Conservation (phyloP, 2,329 filamentous ascomycete species). For the Sporothrix brasiliensis region DNA sequence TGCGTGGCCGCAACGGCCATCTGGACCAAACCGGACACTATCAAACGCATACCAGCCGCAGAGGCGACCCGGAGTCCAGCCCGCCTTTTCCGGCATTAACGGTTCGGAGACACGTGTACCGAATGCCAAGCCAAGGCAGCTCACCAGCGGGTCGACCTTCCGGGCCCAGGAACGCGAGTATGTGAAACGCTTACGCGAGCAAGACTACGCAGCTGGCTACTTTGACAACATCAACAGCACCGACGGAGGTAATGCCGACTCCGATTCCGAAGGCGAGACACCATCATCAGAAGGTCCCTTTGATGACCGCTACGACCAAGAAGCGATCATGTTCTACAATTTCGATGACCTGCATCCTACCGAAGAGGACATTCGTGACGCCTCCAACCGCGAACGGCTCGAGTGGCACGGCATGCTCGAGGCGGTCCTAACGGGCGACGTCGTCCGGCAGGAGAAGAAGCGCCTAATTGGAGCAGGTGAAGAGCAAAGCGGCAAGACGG, state of each 20-base stretch:
- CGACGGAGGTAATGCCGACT: slow-evolving; percentile 67
- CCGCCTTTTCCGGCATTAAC: slow-evolving; percentile 41
- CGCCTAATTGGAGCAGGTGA: slow-evolving; percentile 78
- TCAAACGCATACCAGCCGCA: slow-evolving; percentile 78
- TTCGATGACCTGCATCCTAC: slow-evolving; percentile 88
- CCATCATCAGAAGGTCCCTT: slow-evolving; percentile 81
- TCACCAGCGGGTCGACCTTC: slow-evolving; percentile 53
- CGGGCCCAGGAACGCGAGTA: slow-evolving; percentile 92
- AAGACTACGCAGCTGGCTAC: slow-evolving; percentile 65
- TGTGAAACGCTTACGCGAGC: slow-evolving; percentile 85
- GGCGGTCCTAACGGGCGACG: slow-evolving; percentile 92
- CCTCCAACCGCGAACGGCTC: slow-evolving; percentile 82
- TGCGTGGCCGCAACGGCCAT: slow-evolving; percentile 64
- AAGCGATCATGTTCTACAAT: slow-evolving; percentile 89
- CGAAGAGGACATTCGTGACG: slow-evolving; percentile 84
- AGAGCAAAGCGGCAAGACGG: slow-evolving; percentile 60
- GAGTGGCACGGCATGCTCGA: slow-evolving; percentile 99
- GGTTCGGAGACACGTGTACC: slow-evolving; percentile 46
- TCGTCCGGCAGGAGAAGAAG: slow-evolving; percentile 97
- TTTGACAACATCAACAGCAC: slow-evolving; percentile 69
- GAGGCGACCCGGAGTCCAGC: slow-evolving; percentile 51
- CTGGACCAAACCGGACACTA: slow-evolving; percentile 70
- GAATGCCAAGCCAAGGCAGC: slow-evolving; percentile 55
- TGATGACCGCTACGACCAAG: slow-evolving; percentile 87
- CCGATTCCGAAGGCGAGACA: slow-evolving; percentile 88